Evolutionary conservation across 2,329 filamentous ascomycete species (phyloP).

Genomic region (Tolypocladium cylindrosporum): DNA sequence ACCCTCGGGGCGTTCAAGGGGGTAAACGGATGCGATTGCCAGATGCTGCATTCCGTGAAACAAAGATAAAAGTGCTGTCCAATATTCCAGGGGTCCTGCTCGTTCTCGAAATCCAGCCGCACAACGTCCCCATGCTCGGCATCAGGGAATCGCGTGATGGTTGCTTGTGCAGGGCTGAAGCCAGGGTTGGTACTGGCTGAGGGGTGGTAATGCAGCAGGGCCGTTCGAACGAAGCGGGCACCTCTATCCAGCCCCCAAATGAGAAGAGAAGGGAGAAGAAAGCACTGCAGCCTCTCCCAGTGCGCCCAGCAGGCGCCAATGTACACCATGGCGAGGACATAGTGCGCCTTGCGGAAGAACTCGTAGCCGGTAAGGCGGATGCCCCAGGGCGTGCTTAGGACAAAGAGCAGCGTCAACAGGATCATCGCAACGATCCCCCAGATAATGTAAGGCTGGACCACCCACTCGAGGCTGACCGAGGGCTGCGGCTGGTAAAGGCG

Average conservation of each 20-base stretch:
- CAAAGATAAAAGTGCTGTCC: slow-evolving; percentile 66
- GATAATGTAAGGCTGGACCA: slow-evolving; percentile 57
- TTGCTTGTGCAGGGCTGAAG: slow-evolving; percentile 43
- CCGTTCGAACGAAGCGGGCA: slow-evolving; percentile 46
- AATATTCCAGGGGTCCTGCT: slow-evolving; percentile 50
- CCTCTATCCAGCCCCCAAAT: slow-evolving; percentile 57
- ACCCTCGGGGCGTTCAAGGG: slow-evolving; percentile 43
- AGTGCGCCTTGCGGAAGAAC: slow-evolving; percentile 66
- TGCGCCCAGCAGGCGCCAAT: slow-evolving; percentile 69
- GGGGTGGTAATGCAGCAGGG: slow-evolving; percentile 52
- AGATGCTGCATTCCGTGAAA: slow-evolving; percentile 56
- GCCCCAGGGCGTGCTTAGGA: slow-evolving; percentile 44
- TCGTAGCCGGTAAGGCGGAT: slow-evolving; percentile 65
- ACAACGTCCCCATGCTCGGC: slow-evolving; percentile 50
- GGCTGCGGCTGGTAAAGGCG: slow-evolving; percentile 65
- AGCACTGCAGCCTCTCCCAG: slow-evolving; percentile 59
- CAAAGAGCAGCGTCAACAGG: slow-evolving; percentile 49
- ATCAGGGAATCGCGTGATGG: slow-evolving; percentile 38
- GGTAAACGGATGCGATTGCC: slow-evolving; percentile 66
- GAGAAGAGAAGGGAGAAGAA: slow-evolving; percentile 54
- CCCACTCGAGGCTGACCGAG: slow-evolving; percentile 41
- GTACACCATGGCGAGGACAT: slow-evolving; percentile 63
- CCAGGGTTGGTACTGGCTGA: slow-evolving; percentile 30
- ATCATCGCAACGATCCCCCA: slow-evolving; percentile 64
- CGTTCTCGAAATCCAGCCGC: slow-evolving; percentile 54